These are phyloP conservation scores for Geoglossum glabrum DNA, from an alignment of 495 filamentous ascomycete species.

Conservation along the genomic window DNA sequence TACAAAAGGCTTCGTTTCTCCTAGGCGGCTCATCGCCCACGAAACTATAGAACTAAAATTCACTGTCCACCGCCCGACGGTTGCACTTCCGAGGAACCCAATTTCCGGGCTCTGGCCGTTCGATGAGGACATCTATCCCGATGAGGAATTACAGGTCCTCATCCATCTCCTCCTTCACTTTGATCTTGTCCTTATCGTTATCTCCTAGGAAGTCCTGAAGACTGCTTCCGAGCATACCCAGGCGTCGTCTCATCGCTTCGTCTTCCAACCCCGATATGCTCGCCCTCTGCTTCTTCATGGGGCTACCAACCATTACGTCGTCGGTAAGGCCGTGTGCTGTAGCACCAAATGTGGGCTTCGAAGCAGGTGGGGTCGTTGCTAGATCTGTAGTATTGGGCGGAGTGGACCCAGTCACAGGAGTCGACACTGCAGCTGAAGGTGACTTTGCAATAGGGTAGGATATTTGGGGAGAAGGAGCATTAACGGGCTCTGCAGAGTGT, in stretches of 20 bases:
- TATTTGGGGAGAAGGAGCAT: slow-evolving; percentile 23
- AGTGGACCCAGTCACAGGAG: background rate
- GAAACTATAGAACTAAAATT: background rate
- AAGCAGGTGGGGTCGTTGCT: background rate
- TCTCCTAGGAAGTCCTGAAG: background rate
- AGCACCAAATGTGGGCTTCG: background rate
- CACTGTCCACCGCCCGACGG: background rate
- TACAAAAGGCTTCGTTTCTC: background rate
- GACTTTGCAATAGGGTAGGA: slow-evolving; percentile 7
- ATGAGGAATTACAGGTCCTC: background rate
- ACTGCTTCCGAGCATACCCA: slow-evolving; percentile 1
- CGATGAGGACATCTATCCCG: background rate
- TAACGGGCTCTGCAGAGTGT: slow-evolving; percentile 64
- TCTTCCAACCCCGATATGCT: slow-evolving; percentile 6
- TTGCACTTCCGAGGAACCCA: background rate
- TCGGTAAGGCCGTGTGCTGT: background rate
- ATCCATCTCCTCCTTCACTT: background rate
- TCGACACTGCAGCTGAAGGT: background rate
- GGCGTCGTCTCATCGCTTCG: slow-evolving; percentile 4
- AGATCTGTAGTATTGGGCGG: background rate
- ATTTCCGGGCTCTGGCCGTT: background rate
- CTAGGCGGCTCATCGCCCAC: background rate
- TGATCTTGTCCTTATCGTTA: background rate
- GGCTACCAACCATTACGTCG: slow-evolving; percentile 5
- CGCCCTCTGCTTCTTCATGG: slow-evolving; percentile 7